phyloP scores from a whole-genome alignment of 2,329 filamentous ascomycete species.

The Penicillium sp. region DNA sequence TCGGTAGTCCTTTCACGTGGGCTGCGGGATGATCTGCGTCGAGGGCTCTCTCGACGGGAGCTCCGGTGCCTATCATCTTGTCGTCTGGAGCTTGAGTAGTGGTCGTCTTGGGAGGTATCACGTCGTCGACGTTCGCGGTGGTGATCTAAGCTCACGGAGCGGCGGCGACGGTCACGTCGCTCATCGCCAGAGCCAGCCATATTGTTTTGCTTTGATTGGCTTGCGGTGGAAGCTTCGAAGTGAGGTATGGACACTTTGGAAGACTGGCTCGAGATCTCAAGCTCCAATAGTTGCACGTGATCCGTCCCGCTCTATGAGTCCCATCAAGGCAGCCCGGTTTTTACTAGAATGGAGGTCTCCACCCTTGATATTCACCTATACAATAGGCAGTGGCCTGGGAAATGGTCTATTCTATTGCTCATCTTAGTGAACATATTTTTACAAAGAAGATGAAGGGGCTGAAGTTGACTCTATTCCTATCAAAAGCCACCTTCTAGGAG shows the following conservation, averaged over 20 bases:
- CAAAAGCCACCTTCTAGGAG: too few relatives aligned
- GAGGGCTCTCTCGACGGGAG: constrained; percentile 28
- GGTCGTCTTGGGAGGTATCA: constrained; percentile 21
- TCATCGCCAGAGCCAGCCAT: constrained; percentile 32
- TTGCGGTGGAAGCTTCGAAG: background rate
- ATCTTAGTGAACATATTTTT: too few relatives aligned
- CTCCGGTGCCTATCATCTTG: constrained; percentile 28
- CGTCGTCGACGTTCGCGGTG: constrained; percentile 25
- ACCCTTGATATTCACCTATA: too few relatives aligned
- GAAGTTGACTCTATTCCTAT: too few relatives aligned
- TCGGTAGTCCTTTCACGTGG: constrained; percentile 21
- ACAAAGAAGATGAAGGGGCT: too few relatives aligned
- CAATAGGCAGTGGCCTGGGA: too few relatives aligned
- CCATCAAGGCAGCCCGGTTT: too few relatives aligned
- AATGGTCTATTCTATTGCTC: too few relatives aligned
- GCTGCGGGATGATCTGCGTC: constrained; percentile 17
- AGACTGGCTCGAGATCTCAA: background rate
- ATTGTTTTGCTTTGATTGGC: background rate
- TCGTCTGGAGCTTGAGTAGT: constrained; percentile 26
- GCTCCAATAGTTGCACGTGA: constrained; percentile 18
- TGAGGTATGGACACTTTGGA: background rate
- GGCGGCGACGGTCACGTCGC: constrained; percentile 21
- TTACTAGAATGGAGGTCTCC: too few relatives aligned
- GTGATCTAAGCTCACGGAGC: constrained; percentile 23
- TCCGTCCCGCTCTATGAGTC: background rate